Evolutionary conservation across 768 basidiomycete genomes (phyloP).

Genomic region (Boletus bicolor): DNA sequence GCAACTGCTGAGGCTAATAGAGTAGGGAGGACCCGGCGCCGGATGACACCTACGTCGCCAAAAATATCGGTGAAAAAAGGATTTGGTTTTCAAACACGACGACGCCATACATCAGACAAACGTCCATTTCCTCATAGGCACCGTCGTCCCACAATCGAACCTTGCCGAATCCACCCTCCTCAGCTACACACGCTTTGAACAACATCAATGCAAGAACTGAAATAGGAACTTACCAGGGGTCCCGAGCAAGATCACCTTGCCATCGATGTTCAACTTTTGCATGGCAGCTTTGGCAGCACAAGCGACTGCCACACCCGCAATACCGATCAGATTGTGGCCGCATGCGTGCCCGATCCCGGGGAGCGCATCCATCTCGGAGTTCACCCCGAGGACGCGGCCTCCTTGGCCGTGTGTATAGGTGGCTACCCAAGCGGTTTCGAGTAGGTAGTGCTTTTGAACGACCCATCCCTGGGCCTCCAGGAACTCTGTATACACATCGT

Average conservation of each 20-base stretch:
- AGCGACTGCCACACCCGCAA: constrained; percentile 69
- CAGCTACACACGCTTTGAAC: constrained; percentile 43
- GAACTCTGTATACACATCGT: constrained; percentile 66
- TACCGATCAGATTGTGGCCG: constrained; percentile 82
- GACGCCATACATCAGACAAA: constrained; percentile 63
- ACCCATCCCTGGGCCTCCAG: constrained; percentile 63
- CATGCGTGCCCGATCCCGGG: constrained; percentile 66
- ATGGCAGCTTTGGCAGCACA: constrained; percentile 65
- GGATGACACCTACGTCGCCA: constrained; percentile 65
- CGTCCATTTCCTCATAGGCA: constrained; percentile 73
- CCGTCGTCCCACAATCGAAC: constrained; percentile 63
- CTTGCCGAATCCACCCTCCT: constrained; percentile 79
- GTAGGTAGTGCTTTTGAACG: constrained; percentile 56
- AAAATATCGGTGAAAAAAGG: neutral
- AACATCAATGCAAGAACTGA: neutral
- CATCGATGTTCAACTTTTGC: constrained; percentile 57
- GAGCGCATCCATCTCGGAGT: constrained; percentile 74
- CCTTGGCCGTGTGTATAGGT: constrained; percentile 61
- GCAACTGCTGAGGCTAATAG: constrained; percentile 60
- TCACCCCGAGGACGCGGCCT: constrained; percentile 70
- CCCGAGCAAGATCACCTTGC: constrained; percentile 68
- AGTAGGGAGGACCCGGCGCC: constrained; percentile 69
- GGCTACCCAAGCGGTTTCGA: constrained; percentile 80
- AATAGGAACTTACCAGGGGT: constrained; percentile 57
- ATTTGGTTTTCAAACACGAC: neutral